A percentile compares a stretch with the other conserved stretches of the same genome.
Conservation (phyloP, 495 filamentous ascomycete species). For the Hypoxylon trugodes region DNA sequence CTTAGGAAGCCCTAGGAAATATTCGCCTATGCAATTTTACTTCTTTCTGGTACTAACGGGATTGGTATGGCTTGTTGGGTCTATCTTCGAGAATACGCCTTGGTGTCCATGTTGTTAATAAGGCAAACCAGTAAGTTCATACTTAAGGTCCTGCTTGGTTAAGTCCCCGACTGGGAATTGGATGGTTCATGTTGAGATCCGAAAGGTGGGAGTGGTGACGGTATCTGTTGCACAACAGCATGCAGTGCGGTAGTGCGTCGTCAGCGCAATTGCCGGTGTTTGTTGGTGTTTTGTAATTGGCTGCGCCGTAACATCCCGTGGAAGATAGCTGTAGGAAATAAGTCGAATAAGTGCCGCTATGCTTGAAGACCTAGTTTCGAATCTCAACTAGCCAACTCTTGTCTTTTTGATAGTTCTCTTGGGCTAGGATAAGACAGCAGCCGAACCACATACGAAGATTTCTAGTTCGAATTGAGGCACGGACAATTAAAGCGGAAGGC, state of each 20-base stretch:
- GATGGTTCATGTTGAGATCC: too few relatives aligned
- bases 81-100: too few relatives aligned
- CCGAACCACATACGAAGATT: background rate
- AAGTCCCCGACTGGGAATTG: too few relatives aligned
- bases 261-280: background rate
- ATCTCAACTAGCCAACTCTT: background rate
- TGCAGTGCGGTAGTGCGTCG: background rate
- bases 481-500: background rate
- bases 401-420: too few relatives aligned
- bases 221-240: conserved; percentile 2
- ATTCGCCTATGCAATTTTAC: background rate
- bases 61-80: conserved; percentile 2
- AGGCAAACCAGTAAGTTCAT: too few relatives aligned
- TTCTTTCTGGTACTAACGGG: background rate
- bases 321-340: background rate
- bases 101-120: too few relatives aligned
- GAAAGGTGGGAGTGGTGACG: too few relatives aligned
- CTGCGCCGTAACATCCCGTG: background rate
- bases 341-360: background rate
- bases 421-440: too few relatives aligned
- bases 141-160: too few relatives aligned
- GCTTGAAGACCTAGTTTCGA: too few relatives aligned
- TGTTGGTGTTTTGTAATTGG: background rate
- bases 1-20: background rate
- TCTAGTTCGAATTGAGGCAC: background rate